Evolutionary conservation across 805 yeast genomes (phyloP), one percentile per base, ranked within the genome.

Genomic region (Teunomyces gatunensis): DNA sequence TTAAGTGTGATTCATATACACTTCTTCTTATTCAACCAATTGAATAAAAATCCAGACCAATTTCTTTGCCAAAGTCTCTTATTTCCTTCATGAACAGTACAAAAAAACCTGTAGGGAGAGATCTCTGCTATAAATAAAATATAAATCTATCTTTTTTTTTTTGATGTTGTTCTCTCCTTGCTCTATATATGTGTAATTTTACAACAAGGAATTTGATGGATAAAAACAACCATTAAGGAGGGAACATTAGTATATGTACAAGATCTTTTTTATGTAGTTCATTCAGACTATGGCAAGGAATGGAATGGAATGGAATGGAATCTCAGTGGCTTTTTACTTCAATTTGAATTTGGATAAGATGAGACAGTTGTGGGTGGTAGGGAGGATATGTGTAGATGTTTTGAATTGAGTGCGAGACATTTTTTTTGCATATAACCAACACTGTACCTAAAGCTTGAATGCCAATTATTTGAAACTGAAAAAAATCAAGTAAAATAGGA

Each of bases 131-230:
- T 37, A 37, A 37, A 37, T 37, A 37, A 21, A 37, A 37, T 21
- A 37, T 12, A 37, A 37, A 37, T 37, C 40, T 37, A 37, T 37
- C 17, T 37, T 23, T 36, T 15, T 15, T 15, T 15, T 18, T 23
- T 23, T 37, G 25, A 13, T 23, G 17, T 37, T 23, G 13, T 37
- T 21, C 18, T 37, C 40, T 18, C 40, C 40, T 23, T 37, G 25
- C 29, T 37, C 40, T 37, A 37, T 37, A 37, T 23, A 37, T 37
- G 28, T 37, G 40, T 37, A 23, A 23, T 37, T 23, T 37, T 37
- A 37, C 40, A 36, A 36, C 40, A 37, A 37, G 40, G 40, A 37
- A 37, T 21, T 37, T 37, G 40, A 36, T 36, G 29, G 13, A 37
- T 37, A 37, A 13, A 32, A 37, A 37, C 40, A 37, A 37, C 18